Percentiles rank a stretch among this genome's conserved stretches.
Conservation (phyloP, 75 land plant genomes). For the Sequoia sempervirens region DNA sequence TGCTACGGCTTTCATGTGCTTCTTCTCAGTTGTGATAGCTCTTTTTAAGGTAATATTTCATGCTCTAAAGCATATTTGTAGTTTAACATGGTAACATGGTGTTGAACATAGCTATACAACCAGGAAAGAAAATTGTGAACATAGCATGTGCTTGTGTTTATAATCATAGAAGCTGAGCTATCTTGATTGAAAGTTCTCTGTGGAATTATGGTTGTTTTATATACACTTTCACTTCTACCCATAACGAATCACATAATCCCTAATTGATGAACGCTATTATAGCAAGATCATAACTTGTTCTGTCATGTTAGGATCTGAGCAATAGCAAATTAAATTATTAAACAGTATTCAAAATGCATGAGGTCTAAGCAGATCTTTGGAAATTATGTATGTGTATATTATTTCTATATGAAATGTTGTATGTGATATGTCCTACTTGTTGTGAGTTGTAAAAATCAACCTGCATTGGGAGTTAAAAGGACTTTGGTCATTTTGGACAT, state of each 20-base stretch:
- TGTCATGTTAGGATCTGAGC: neutral
- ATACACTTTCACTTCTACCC: neutral
- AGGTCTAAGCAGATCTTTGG: constrained; percentile 1
- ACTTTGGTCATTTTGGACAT: neutral
- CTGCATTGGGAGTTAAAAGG: neutral
- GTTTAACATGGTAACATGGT: neutral
- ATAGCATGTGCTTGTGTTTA: neutral
- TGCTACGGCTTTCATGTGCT: constrained; percentile 98
- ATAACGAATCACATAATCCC: neutral
- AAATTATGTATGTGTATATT: constrained; percentile 3
- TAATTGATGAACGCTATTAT: neutral
- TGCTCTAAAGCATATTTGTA: neutral
- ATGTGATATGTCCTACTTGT: neutral
- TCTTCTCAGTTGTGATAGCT: constrained; percentile 99
- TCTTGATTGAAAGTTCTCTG: neutral
- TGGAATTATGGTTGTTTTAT: neutral
- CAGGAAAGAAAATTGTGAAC: neutral
- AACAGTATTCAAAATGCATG: neutral
- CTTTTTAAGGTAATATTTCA: constrained; percentile 72
- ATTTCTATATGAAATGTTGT: neutral
- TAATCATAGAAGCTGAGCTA: neutral
- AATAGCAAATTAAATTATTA: neutral
- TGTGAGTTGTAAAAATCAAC: neutral
- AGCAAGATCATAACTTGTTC: neutral
- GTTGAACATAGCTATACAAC: neutral